Conservation (phyloP, 2,329 filamentous ascomycete species). For the Fonsecaea erecta region DNA sequence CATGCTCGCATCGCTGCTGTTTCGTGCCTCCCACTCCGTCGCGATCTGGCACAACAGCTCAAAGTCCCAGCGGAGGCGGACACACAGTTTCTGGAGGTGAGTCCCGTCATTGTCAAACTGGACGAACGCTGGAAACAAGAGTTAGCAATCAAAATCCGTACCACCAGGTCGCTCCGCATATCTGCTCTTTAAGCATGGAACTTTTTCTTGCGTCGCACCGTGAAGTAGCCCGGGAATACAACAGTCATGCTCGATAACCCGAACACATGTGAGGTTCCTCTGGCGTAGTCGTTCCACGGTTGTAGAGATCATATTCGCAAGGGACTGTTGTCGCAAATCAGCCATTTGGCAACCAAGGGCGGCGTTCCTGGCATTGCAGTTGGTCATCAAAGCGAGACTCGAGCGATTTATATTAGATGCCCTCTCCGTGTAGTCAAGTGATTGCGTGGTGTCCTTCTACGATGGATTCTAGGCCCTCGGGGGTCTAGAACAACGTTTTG, state of each 20-base stretch:
- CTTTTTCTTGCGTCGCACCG: slow-evolving; percentile 1
- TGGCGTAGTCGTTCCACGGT: slow-evolving; percentile 7
- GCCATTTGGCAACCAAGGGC: too few relatives aligned
- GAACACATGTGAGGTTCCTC: slow-evolving; percentile 4
- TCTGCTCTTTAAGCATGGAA: neutral
- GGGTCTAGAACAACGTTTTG: too few relatives aligned
- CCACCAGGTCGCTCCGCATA: neutral
- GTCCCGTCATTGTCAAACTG: neutral
- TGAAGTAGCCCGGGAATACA: slow-evolving; percentile 4
- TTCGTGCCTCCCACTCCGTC: slow-evolving; percentile 6
- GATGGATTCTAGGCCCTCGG: too few relatives aligned
- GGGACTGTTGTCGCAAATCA: too few relatives aligned
- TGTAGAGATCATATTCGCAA: neutral
- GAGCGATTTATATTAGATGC: too few relatives aligned
- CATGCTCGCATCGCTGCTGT: slow-evolving; percentile 5
- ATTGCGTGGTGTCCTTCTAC: too few relatives aligned
- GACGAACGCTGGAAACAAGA: neutral
- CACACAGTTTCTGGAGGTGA: neutral
- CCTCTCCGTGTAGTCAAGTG: too few relatives aligned
- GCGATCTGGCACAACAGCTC: slow-evolving; percentile 1
- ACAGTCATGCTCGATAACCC: slow-evolving; percentile 5
- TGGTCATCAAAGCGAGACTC: too few relatives aligned
- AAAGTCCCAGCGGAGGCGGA: slow-evolving; percentile 1
- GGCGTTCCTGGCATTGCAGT: too few relatives aligned
- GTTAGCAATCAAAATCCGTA: neutral